Base-by-base conservation (phyloP, 495 filamentous ascomycete genomes). In the Hypoxylon fragiforme region DNA sequence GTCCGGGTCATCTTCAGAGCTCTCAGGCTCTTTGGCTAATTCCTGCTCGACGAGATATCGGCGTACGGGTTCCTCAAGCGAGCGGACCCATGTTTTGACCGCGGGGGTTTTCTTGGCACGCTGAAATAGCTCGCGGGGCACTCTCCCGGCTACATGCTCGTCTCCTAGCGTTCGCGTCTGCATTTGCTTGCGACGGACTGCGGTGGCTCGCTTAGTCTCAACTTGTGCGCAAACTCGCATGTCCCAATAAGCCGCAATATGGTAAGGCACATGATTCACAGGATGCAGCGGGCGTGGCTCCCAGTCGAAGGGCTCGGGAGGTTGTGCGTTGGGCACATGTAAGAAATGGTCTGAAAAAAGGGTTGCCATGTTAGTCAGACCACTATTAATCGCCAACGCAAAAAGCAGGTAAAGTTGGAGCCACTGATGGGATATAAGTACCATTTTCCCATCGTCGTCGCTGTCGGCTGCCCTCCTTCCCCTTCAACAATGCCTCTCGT, bases 391-490 rank as follows among this genome's bases (percentile, higher is more conserved):
- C 39, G 32, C 34, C 7, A 1, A 32, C 34, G 34, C 24, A 8
- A 1, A 22, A 36, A 7, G 14, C 24, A 19, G 19, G 28, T 14
- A 32, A 11, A 34, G 20, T 30, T 13, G 16, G 14, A 7, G 16
- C 28, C 3, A 13, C 24, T 20, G 13, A 28, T 21, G 20, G 30
- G 42, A 16, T 44, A 38, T 13, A 50, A 44, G 21, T 81, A 96
- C 91, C 91, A 70, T 98, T 98, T 75, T 98, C 94, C 91, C 91
- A 97, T 32, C 92, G 80, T 64, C 90, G 87, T 38, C 94, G 79
- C 47, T 91, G 83, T 35, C 92, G 81, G 53, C 83, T 91, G n/a
- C 94, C 94, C 64, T 96, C 90, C 58, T 91, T 95, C 40, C 92
- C 94, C 71, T 89, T 92, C n/a, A 91, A 73, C 42, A 95, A 60